phyloP scores from a whole-genome alignment of 257 asterid species.

The Ocimum tenuiflorum region DNA sequence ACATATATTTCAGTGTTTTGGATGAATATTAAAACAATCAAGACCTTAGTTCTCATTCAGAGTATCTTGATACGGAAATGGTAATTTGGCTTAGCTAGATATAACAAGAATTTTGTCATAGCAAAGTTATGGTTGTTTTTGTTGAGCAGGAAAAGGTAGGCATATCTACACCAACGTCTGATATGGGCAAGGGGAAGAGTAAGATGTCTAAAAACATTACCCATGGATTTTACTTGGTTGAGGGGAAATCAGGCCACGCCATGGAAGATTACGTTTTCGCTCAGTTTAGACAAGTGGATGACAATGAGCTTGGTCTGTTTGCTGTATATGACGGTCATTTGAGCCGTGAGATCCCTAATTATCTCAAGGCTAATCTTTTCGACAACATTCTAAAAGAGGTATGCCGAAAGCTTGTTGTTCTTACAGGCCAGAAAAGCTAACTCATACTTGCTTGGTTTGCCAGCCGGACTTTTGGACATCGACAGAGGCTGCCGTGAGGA shows the following conservation, averaged over 20 bases:
- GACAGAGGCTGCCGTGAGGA: slow-evolving; percentile 64
- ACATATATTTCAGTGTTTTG: too few species aligned
- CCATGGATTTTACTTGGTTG: slow-evolving; percentile 78
- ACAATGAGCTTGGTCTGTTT: slow-evolving; percentile 71
- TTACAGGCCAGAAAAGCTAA: neutral
- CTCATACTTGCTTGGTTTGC: neutral
- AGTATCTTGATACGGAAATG: too few species aligned
- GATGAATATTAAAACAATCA: too few species aligned
- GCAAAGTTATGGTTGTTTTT: neutral
- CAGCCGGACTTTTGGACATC: slow-evolving; percentile 84
- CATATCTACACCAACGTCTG: slow-evolving; percentile 33
- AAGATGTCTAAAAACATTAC: slow-evolving; percentile 61
- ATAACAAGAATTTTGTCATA: too few species aligned
- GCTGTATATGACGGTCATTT: slow-evolving; percentile 89
- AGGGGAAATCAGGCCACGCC: slow-evolving; percentile 63
- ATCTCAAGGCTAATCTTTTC: slow-evolving; percentile 67
- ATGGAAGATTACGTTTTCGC: slow-evolving; percentile 95
- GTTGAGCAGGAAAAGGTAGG: slow-evolving; percentile 64
- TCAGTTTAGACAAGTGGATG: slow-evolving; percentile 58
- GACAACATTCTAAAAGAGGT: slow-evolving; percentile 79
- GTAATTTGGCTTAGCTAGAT: too few species aligned
- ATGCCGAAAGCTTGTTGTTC: neutral
- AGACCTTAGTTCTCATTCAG: too few species aligned
- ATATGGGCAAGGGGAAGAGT: slow-evolving; percentile 79
- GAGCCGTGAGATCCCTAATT: slow-evolving; percentile 68